phyloP scores from a whole-genome alignment of 345 rosid species.

The Raphanus raphanistrum region DNA sequence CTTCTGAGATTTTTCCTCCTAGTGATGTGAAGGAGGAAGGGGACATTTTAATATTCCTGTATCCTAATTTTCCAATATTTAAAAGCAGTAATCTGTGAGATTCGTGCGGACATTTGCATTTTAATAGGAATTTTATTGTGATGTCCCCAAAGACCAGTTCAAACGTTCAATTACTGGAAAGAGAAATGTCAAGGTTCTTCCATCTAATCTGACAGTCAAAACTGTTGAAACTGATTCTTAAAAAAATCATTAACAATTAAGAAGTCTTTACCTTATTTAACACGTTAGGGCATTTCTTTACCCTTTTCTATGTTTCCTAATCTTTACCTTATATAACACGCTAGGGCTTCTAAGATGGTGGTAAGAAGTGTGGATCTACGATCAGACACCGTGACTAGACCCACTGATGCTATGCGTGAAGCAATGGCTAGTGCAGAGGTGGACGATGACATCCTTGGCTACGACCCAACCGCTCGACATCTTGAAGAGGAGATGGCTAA shows the following conservation, averaged over 20 bases:
- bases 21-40: neutral
- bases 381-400: constrained; percentile 88
- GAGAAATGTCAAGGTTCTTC: neutral
- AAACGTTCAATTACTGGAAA: constrained; percentile 1
- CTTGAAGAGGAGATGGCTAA: constrained; percentile 77
- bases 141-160: constrained; percentile 26
- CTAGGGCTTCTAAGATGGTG: constrained; percentile 54
- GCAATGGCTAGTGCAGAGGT: constrained; percentile 90
- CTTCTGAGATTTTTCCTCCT: neutral
- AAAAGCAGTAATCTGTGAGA: constrained; percentile 8
- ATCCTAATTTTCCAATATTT: neutral
- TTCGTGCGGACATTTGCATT: constrained; percentile 1
- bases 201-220: constrained; percentile 6
- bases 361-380: constrained; percentile 76
- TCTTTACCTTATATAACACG: neutral
- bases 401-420: constrained; percentile 78
- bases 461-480: constrained; percentile 67
- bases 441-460: constrained; percentile 75
- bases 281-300: neutral
- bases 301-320: neutral
- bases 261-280: neutral
- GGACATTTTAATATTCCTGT: neutral
- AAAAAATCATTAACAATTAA: neutral
- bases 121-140: neutral
- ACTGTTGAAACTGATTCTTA: neutral